These are phyloP conservation scores for Colletotrichum sp. DNA, from an alignment of 2,329 filamentous ascomycete species.

Conservation along the genomic window DNA sequence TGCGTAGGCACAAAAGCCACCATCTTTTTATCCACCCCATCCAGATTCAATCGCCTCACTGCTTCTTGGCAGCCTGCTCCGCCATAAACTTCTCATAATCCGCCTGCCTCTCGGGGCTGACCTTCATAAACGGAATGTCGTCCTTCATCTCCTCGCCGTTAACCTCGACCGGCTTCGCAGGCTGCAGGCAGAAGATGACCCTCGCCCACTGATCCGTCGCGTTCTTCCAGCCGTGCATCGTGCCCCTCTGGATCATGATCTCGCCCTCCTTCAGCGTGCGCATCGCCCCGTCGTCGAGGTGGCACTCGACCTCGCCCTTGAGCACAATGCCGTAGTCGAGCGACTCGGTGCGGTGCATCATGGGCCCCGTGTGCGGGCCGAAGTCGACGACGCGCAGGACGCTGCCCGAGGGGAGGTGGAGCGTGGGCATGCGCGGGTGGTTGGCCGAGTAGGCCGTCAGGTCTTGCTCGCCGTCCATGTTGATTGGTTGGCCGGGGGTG, in stretches of 20 bases:
- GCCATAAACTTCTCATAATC: slow-evolving; percentile 14
- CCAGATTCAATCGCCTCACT: background rate
- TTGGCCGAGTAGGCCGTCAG: slow-evolving; percentile 13
- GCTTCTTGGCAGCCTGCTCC: background rate
- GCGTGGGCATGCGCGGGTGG: slow-evolving; percentile 16
- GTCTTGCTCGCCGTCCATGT: slow-evolving; percentile 13
- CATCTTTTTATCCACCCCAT: background rate
- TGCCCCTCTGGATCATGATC: slow-evolving; percentile 49
- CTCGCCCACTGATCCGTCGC: slow-evolving; percentile 18
- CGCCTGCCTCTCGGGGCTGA: slow-evolving; percentile 13
- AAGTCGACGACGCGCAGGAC: slow-evolving; percentile 23
- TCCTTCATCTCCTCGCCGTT: slow-evolving; percentile 15
- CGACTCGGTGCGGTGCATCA: slow-evolving; percentile 50
- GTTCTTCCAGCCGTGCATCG: slow-evolving; percentile 39
- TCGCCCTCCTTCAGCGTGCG: slow-evolving; percentile 44
- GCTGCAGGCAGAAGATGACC: slow-evolving; percentile 30
- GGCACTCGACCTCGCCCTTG: slow-evolving; percentile 48
- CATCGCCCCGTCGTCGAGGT: slow-evolving; percentile 47
- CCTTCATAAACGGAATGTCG: slow-evolving; percentile 11
- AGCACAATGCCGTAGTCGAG: slow-evolving; percentile 52
- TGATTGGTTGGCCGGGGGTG: slow-evolving; percentile 17
- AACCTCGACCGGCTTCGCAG: slow-evolving; percentile 37
- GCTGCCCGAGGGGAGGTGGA: slow-evolving; percentile 16
- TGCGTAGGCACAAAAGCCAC: background rate
- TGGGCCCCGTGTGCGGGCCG: slow-evolving; percentile 11